Percentiles rank a stretch among this genome's conserved stretches.
These are phyloP conservation scores for Lotmaria passim DNA, from an alignment of 208 protist genomes.

Conservation along the genomic window DNA sequence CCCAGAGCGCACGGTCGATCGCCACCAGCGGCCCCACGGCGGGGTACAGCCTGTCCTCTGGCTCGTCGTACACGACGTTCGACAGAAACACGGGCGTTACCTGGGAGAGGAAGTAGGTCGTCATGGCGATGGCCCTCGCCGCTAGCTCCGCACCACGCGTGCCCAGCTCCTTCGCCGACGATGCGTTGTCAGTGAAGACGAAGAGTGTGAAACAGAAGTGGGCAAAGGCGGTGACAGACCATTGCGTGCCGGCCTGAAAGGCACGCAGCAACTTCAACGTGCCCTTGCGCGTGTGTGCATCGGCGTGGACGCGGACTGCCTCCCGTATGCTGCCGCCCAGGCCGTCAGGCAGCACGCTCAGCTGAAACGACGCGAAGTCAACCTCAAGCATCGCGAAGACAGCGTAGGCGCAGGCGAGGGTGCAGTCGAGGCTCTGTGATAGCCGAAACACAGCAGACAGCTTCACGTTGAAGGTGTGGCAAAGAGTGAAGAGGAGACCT, in stretches of 20 bases:
- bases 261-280: constrained; percentile 23
- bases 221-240: constrained; percentile 39
- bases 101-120: constrained; percentile 33
- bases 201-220: constrained; percentile 38
- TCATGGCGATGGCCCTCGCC: constrained; percentile 31
- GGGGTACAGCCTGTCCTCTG: constrained; percentile 14
- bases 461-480: constrained; percentile 44
- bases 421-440: constrained; percentile 42
- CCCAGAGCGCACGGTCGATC: constrained; percentile 12
- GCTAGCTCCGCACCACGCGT: constrained; percentile 26
- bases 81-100: constrained; percentile 30
- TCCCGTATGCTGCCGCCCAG: not conserved
- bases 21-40: constrained; percentile 15
- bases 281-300: constrained; percentile 27
- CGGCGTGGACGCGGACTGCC: not conserved
- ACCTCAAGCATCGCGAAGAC: constrained; percentile 27
- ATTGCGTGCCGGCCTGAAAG: constrained; percentile 32
- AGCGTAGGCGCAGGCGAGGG: constrained; percentile 18
- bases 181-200: constrained; percentile 28
- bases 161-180: constrained; percentile 42
- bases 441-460: constrained; percentile 38
- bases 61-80: constrained; percentile 22
- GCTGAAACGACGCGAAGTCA: constrained; percentile 27
- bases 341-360: constrained; percentile 4
- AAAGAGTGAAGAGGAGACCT: constrained; percentile 44